Evolutionary conservation across 2,329 filamentous ascomycete genomes (phyloP).

Genomic region (Sporothrix euskadiensis): DNA sequence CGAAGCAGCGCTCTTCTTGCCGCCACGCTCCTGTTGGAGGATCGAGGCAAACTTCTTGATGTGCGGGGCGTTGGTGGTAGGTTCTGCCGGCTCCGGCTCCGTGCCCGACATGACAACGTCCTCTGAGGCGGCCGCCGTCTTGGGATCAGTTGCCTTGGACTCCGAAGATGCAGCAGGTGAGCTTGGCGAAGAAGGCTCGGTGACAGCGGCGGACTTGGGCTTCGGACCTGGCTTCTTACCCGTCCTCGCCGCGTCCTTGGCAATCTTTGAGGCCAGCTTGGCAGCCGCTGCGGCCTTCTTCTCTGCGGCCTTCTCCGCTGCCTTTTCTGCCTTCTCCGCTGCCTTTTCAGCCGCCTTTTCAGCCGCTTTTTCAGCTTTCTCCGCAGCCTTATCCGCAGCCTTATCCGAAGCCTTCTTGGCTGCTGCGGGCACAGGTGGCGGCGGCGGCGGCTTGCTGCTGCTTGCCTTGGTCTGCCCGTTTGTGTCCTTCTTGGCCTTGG

Average conservation of each 20-base stretch:
- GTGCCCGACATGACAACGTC: constrained; percentile 34
- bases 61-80: constrained; percentile 31
- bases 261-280: constrained; percentile 27
- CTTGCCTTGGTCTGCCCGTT: constrained; percentile 22
- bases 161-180: background rate
- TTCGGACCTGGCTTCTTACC: constrained; percentile 24
- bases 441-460: constrained; percentile 32
- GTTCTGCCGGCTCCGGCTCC: constrained; percentile 26
- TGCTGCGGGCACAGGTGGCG: constrained; percentile 35
- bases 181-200: background rate
- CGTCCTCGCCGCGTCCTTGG: constrained; percentile 30
- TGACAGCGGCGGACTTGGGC: constrained; percentile 10
- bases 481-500: constrained; percentile 25
- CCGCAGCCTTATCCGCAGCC: constrained; percentile 24
- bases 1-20: constrained; percentile 44
- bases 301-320: constrained; percentile 18
- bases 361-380: constrained; percentile 26
- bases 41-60: constrained; percentile 50
- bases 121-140: constrained; percentile 35
- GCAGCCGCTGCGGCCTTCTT: constrained; percentile 28
- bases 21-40: constrained; percentile 47
- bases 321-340: constrained; percentile 18
- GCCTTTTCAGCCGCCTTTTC: constrained; percentile 26
- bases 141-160: constrained; percentile 29
- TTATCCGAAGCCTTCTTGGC: constrained; percentile 40